Evolutionary conservation across 2,329 filamentous ascomycete genomes (phyloP).

Genomic region (Aspergillus caelatus): DNA sequence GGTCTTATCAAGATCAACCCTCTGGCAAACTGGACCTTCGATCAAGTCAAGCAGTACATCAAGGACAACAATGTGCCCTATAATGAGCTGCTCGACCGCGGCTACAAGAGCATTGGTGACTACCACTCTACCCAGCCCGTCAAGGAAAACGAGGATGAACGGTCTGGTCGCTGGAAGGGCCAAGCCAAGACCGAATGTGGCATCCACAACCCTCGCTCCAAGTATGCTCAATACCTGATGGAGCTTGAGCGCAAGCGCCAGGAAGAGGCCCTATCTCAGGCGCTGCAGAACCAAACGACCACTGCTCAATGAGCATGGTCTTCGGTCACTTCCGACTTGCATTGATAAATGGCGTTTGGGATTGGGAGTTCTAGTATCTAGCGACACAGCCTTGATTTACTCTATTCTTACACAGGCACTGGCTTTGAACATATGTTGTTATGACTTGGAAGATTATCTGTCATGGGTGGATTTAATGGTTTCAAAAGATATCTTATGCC

Average conservation of each 20-base stretch:
- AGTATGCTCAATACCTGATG: slow-evolving; percentile 82
- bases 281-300: slow-evolving; percentile 40
- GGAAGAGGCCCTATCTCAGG: slow-evolving; percentile 56
- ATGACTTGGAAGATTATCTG: slow-evolving; percentile 18
- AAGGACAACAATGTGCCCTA: slow-evolving; percentile 86
- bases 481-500: slow-evolving; percentile 15
- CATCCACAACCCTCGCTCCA: slow-evolving; percentile 96
- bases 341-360: slow-evolving; percentile 22
- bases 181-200: slow-evolving; percentile 95
- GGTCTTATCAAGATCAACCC: slow-evolving; percentile 98
- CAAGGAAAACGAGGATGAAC: slow-evolving; percentile 88
- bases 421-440: slow-evolving; percentile 19
- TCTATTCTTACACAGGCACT: slow-evolving; percentile 6
- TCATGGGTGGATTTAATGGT: slow-evolving; percentile 5
- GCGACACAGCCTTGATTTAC: slow-evolving; percentile 22
- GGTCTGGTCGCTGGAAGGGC: slow-evolving; percentile 95
- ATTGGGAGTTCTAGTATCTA: slow-evolving; percentile 19
- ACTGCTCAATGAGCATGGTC: slow-evolving; percentile 29
- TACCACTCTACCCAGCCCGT: slow-evolving; percentile 97
- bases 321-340: slow-evolving; percentile 13
- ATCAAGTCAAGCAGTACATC: slow-evolving; percentile 86
- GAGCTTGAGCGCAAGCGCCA: slow-evolving; percentile 72
- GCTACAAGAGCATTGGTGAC: slow-evolving; percentile 98
- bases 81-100: slow-evolving; percentile 84
- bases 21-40: slow-evolving; percentile 89